phyloP scores from a whole-genome alignment of 2,329 filamentous ascomycete species.

The Apiospora marii region DNA sequence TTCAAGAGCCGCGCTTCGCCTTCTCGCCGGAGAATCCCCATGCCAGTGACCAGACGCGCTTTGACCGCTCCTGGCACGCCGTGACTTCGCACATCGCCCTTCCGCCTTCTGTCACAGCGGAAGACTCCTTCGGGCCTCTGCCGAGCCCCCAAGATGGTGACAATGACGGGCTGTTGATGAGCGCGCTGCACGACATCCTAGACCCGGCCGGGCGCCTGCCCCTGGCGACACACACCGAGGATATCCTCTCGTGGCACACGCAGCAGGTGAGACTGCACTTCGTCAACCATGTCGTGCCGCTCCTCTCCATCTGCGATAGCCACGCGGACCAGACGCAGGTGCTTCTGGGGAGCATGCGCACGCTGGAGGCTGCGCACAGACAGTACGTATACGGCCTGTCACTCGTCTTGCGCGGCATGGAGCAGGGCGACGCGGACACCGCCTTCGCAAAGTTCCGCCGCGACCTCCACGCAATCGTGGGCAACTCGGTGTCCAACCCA shows the following conservation, averaged over 20 bases:
- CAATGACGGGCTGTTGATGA: slow-evolving; percentile 54
- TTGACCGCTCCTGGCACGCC: slow-evolving; percentile 68
- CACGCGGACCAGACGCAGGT: slow-evolving; percentile 54
- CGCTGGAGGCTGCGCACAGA: slow-evolving; percentile 65
- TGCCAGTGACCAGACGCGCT: slow-evolving; percentile 61
- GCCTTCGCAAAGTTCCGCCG: slow-evolving; percentile 61
- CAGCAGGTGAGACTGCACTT: slow-evolving; percentile 69
- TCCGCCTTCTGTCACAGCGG: slow-evolving; percentile 60
- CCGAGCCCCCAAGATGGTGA: slow-evolving; percentile 52
- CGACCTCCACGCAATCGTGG: slow-evolving; percentile 71
- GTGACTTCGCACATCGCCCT: slow-evolving; percentile 66
- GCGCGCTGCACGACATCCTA: slow-evolving; percentile 62
- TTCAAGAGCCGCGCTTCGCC: slow-evolving; percentile 30
- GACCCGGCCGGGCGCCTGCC: slow-evolving; percentile 56
- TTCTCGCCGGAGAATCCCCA: slow-evolving; percentile 38
- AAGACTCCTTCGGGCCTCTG: slow-evolving; percentile 62
- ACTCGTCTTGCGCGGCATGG: slow-evolving; percentile 58
- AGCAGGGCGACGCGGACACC: slow-evolving; percentile 45
- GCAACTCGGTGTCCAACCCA: slow-evolving; percentile 65
- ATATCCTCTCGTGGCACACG: slow-evolving; percentile 67
- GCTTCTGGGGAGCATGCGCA: slow-evolving; percentile 60
- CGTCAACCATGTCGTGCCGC: slow-evolving; percentile 63
- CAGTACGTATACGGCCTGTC: slow-evolving; percentile 64
- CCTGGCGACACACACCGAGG: slow-evolving; percentile 59
- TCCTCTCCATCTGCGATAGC: slow-evolving; percentile 57